Evolutionary conservation across 352 stramenopile genomes (phyloP).

Genomic region (Phytophthora ramorum): DNA sequence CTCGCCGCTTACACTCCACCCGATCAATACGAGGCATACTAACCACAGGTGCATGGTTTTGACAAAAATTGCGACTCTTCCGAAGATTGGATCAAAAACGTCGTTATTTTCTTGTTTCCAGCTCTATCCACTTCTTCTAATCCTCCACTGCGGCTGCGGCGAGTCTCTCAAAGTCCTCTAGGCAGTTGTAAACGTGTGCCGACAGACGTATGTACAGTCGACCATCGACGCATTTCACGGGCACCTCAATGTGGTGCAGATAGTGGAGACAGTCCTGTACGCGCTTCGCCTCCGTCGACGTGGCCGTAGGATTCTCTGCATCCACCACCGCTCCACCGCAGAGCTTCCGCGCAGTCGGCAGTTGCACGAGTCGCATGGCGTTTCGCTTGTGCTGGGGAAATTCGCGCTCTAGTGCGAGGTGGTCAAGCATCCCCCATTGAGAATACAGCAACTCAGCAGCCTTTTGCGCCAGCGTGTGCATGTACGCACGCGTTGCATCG

Average conservation of each 20-base stretch:
- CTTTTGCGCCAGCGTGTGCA: slow-evolving; percentile 64
- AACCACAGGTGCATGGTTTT: not conserved
- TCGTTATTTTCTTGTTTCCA: not conserved
- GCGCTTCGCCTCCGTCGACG: slow-evolving; percentile 89
- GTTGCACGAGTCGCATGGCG: slow-evolving; percentile 78
- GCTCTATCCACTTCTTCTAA: slow-evolving; percentile 2
- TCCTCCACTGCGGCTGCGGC: slow-evolving; percentile 29
- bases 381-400: slow-evolving; percentile 70
- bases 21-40: slow-evolving; percentile 22
- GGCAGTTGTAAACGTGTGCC: slow-evolving; percentile 93
- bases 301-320: slow-evolving; percentile 43
- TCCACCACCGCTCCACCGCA: slow-evolving; percentile 47
- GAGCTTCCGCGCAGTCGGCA: slow-evolving; percentile 54
- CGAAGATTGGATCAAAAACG: not conserved
- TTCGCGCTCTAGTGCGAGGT: slow-evolving; percentile 35
- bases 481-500: slow-evolving; percentile 57
- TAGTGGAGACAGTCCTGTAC: slow-evolving; percentile 92
- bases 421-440: slow-evolving; percentile 57
- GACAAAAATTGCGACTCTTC: slow-evolving; percentile 22
- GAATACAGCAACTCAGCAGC: slow-evolving; percentile 70
- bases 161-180: slow-evolving; percentile 85
- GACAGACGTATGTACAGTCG: slow-evolving; percentile 91
- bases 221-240: slow-evolving; percentile 92
- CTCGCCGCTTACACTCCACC: slow-evolving; percentile 54
- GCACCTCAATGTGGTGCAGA: slow-evolving; percentile 87